Percentiles rank a stretch among this genome's conserved stretches.
These are phyloP conservation scores for Thuidium tamariscinum DNA, from an alignment of 225 moss, liverwort and hornwort species.

Conservation along the genomic window DNA sequence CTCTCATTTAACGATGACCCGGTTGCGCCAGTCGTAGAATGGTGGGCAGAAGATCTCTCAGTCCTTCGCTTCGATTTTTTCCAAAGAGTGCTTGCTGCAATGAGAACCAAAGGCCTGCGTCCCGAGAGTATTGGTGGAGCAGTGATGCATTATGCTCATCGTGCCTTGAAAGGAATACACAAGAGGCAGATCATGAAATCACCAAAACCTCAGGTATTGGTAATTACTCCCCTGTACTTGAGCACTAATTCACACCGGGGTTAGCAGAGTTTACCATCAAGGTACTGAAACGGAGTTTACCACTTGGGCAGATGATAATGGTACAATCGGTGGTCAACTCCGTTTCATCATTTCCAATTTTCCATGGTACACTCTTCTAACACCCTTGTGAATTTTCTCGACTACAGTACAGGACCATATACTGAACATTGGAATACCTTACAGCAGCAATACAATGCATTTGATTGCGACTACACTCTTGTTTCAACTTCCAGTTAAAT, in stretches of 20 bases:
- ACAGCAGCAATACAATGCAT: not conserved
- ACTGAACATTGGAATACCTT: not conserved
- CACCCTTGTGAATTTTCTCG: not conserved
- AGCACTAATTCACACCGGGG: not conserved
- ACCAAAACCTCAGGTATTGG: slow-evolving; percentile 31
- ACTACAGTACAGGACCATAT: not conserved
- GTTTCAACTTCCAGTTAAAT: not conserved
- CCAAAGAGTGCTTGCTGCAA: slow-evolving; percentile 53
- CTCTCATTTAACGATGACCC: slow-evolving; percentile 46
- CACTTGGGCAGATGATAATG: not conserved
- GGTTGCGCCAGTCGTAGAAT: slow-evolving; percentile 53
- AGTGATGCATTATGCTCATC: slow-evolving; percentile 89
- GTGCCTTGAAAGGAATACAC: slow-evolving; percentile 82
- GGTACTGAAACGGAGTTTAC: not conserved
- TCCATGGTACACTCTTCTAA: not conserved
- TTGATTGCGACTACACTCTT: not conserved
- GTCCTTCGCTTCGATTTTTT: slow-evolving; percentile 80
- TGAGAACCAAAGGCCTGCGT: slow-evolving; percentile 66
- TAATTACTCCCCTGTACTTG: not conserved
- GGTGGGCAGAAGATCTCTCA: slow-evolving; percentile 95
- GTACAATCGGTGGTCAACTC: not conserved
- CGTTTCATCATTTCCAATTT: not conserved
- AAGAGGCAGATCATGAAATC: slow-evolving; percentile 54
- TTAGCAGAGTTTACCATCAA: not conserved
- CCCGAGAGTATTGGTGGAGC: slow-evolving; percentile 85